phyloP scores from a whole-genome alignment of 2,329 filamentous ascomycete genomes.

The Leptographium lundbergii region DNA sequence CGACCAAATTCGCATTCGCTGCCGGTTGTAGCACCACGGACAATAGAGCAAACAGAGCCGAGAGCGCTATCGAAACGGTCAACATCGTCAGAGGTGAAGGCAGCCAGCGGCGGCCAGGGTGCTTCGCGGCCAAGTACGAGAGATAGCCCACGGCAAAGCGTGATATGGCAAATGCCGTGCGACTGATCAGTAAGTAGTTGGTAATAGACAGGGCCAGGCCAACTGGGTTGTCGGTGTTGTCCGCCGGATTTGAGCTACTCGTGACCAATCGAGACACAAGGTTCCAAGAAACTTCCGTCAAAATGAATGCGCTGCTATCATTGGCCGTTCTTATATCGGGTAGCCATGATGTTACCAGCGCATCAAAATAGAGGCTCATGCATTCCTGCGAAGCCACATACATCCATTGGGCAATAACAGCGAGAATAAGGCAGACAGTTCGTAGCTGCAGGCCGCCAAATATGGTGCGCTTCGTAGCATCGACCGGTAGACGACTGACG shows the following conservation, averaged over 20 bases:
- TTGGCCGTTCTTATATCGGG: slow-evolving; percentile 5
- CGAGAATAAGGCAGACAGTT: slow-evolving; percentile 51
- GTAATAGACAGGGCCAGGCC: slow-evolving; percentile 42
- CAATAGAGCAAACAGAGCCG: slow-evolving; percentile 43
- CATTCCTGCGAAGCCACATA: slow-evolving; percentile 66
- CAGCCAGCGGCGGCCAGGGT: slow-evolving; percentile 28
- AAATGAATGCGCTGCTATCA: no score
- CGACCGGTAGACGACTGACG: slow-evolving; percentile 33
- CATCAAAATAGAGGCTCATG: slow-evolving; percentile 47
- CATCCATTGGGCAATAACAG: slow-evolving; percentile 62
- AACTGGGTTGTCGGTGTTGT: slow-evolving; percentile 18
- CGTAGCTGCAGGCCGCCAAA: slow-evolving; percentile 37
- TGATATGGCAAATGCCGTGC: slow-evolving; percentile 59
- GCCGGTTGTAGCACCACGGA: slow-evolving; percentile 30
- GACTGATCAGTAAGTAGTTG: slow-evolving; percentile 59
- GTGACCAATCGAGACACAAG: background rate
- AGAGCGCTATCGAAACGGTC: slow-evolving; percentile 44
- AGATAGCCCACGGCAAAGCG: slow-evolving; percentile 56
- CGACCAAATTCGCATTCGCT: slow-evolving; percentile 33
- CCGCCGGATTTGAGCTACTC: slow-evolving; percentile 20
- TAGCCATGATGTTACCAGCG: slow-evolving; percentile 30
- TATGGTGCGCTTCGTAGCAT: slow-evolving; percentile 34
- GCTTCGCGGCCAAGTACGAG: slow-evolving; percentile 41
- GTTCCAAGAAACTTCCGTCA: no score
- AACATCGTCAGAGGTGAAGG: slow-evolving; percentile 61